Percentiles rank a stretch among this genome's conserved stretches.
phyloP scores from a whole-genome alignment of 2,329 filamentous ascomycete genomes.

The Westerdykella sp. region DNA sequence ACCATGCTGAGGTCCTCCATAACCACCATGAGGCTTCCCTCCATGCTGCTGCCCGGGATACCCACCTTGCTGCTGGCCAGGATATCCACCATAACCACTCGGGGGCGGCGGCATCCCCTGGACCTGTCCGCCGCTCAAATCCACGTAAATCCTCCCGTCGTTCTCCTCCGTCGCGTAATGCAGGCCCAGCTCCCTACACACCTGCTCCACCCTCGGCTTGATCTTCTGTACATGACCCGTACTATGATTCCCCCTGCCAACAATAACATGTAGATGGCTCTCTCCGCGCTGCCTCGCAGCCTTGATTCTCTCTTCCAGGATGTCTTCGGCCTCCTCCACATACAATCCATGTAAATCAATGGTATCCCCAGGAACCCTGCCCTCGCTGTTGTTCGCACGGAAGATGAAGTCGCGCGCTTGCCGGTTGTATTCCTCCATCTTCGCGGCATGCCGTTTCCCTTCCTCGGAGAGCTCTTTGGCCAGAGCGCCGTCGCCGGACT shows the following conservation, averaged over 20 bases:
- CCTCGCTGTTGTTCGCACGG: constrained; percentile 81
- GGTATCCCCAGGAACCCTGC: constrained; percentile 68
- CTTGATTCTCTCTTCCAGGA: constrained; percentile 77
- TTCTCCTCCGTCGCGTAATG: constrained; percentile 84
- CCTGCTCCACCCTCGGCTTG: constrained; percentile 85
- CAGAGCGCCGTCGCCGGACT: constrained; percentile 70
- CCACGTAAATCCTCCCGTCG: constrained; percentile 80
- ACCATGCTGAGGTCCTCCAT: constrained; percentile 39
- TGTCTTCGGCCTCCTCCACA: constrained; percentile 89
- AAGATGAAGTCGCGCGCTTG: constrained; percentile 94
- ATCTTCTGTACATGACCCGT: constrained; percentile 80
- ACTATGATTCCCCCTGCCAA: constrained; percentile 91
- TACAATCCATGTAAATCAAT: constrained; percentile 94
- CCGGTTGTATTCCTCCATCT: constrained; percentile 83
- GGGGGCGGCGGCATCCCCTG: constrained; percentile 36
- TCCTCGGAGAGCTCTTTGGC: constrained; percentile 81
- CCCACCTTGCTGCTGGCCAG: constrained; percentile 31
- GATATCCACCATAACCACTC: constrained; percentile 20
- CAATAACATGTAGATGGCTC: constrained; percentile 85
- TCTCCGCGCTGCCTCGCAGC: constrained; percentile 69
- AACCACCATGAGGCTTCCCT: constrained; percentile 27
- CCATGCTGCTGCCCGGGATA: constrained; percentile 36
- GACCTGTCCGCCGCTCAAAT: constrained; percentile 65
- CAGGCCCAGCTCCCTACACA: constrained; percentile 77
- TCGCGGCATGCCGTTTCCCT: constrained; percentile 74